Evolutionary conservation across 2,329 filamentous ascomycete species (phyloP).

Genomic region (Rutstroemia sp.): DNA sequence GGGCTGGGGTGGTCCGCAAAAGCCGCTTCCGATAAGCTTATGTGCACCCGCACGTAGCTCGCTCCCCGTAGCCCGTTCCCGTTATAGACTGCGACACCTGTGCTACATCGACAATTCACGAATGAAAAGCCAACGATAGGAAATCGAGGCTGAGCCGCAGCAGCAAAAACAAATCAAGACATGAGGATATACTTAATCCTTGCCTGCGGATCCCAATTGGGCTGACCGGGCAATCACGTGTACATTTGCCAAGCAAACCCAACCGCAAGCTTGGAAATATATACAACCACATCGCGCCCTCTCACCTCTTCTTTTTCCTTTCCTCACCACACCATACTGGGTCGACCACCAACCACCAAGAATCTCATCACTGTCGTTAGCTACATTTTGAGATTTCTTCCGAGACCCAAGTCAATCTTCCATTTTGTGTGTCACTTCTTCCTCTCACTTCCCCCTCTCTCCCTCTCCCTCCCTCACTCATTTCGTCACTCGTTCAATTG

Average conservation of each 20-base stretch:
- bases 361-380: slow-evolving; percentile 31
- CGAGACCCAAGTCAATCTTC: slow-evolving; percentile 32
- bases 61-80: background rate
- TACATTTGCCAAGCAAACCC: background rate
- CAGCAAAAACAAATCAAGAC: background rate
- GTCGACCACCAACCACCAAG: slow-evolving; percentile 28
- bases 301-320: slow-evolving; percentile 14
- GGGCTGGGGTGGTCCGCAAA: background rate
- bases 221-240: background rate
- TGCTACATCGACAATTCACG: background rate
- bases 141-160: background rate
- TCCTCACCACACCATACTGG: slow-evolving; percentile 30
- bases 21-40: background rate
- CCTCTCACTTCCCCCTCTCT: slow-evolving; percentile 10
- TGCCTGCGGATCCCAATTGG: background rate
- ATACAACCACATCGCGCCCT: slow-evolving; percentile 7
- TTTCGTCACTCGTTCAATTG: slow-evolving; percentile 30
- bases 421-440: slow-evolving; percentile 28
- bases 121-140: slow-evolving; percentile 1
- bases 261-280: background rate
- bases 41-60: background rate
- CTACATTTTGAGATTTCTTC: slow-evolving; percentile 30
- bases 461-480: slow-evolving; percentile 7
- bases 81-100: background rate
- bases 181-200: slow-evolving; percentile 3